Evolutionary conservation across 169 alveolate species (phyloP), one percentile per base, ranked within the genome.

Genomic region (Plasmodium inui): DNA sequence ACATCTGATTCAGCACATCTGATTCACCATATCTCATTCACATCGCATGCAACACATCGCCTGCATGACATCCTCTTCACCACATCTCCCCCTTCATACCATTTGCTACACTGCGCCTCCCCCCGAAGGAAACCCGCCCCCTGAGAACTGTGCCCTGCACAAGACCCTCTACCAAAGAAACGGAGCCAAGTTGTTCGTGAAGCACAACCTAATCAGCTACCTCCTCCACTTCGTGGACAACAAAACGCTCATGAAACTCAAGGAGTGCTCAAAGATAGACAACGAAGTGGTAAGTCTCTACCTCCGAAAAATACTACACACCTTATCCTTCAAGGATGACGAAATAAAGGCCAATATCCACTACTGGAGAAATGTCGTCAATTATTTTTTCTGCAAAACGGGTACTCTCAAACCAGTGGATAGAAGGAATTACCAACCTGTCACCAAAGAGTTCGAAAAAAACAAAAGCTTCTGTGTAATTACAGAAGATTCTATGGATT

Each of bases 391-490:
- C 79, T 92, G 61, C 28, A 67, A 79, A 28, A 41, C 92, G 50
- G 97, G 92, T 28, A 94, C 82, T 22, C 79, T 95, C 14, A 85
- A 82, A 94, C 97, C 97, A n/a, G 53, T 96, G 22, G 95, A 95
- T 46, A 81, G 97, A 78, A 93, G 41, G 37, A 84, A 82, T 78
- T 95, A 92, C 73, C 74, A 85, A 37, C 82, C 84, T 39, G 78
- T 95, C 12, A 71, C 78, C 41, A 73, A 95, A 2, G 95, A 73
- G 17, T 90, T 96, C 30, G 92, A 95, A 70, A 83, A 92, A 82
- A 95, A 95, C 92, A 93, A 94, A 84, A 92, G 84, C 55, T 55
- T 96, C 32, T 96, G 96, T 82, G 96, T 95, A 22, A 94, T 96
- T 46, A 92, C 88, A 53, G 53, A 79, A 39, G 94, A 96, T 41